Evolutionary conservation across 176 grass and related monocot genomes (phyloP).

Genomic region (Tillandsia leiboldiana): DNA sequence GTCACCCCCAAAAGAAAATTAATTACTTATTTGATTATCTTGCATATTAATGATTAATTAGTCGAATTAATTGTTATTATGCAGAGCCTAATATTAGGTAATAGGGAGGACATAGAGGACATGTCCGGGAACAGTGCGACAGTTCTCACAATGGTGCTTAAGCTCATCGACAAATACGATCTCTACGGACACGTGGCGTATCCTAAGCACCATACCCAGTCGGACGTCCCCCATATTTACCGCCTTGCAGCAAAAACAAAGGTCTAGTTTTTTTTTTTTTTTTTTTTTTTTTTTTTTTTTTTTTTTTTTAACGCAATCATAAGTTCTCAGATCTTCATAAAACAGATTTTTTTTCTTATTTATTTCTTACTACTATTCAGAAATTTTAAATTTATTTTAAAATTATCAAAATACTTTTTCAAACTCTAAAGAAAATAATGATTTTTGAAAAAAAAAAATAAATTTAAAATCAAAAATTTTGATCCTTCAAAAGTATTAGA

Average conservation of each 20-base stretch:
- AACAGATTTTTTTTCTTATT: too few species aligned
- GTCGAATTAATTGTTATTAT: neutral
- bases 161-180: slow-evolving; percentile 78
- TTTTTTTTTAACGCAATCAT: neutral
- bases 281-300: neutral
- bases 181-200: slow-evolving; percentile 92
- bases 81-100: slow-evolving; percentile 87
- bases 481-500: too few species aligned
- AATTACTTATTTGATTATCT: too few species aligned
- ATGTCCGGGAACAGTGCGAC: slow-evolving; percentile 52
- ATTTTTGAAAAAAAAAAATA: too few species aligned
- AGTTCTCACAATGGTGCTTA: slow-evolving; percentile 68
- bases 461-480: too few species aligned
- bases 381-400: too few species aligned
- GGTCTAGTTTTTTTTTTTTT: slow-evolving; percentile 20
- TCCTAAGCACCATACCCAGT: slow-evolving; percentile 92
- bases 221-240: slow-evolving; percentile 81
- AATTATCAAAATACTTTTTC: too few species aligned
- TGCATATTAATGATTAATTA: neutral
- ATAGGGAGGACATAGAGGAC: slow-evolving; percentile 91
- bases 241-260: slow-evolving; percentile 84
- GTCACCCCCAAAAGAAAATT: too few species aligned
- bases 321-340: neutral
- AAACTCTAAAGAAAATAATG: too few species aligned
- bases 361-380: too few species aligned